A percentile compares a stretch with the other conserved stretches of the same genome.
Evolutionary conservation across 164 flowering plant species (phyloP).

Genomic region (Houttuynia cordata): DNA sequence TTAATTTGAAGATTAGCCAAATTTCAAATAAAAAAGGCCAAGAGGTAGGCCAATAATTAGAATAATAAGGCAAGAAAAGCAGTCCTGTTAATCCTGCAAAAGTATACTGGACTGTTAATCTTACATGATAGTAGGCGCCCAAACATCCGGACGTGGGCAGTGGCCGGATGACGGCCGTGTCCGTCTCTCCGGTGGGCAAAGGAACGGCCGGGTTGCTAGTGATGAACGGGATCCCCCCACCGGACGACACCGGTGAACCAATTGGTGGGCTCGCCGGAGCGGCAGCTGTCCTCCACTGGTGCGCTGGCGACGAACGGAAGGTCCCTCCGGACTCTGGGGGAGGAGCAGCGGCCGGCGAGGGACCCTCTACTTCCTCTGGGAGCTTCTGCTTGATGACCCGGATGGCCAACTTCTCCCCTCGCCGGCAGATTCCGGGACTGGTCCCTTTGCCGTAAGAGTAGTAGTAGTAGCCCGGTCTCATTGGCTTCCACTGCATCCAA

Average conservation of each 20-base stretch:
- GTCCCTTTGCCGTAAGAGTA: constrained; percentile 65
- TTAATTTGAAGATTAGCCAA: no score
- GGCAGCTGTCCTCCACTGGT: constrained; percentile 15
- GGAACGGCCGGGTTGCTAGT: constrained; percentile 92
- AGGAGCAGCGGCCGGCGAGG: constrained; percentile 32
- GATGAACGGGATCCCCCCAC: constrained; percentile 62
- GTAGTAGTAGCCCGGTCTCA: constrained; percentile 71
- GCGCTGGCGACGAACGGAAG: constrained; percentile 28
- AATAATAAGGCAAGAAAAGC: no score
- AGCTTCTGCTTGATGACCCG: constrained; percentile 23
- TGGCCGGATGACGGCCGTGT: constrained; percentile 63
- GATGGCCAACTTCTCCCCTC: constrained; percentile 51
- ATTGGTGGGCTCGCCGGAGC: constrained; percentile 20
- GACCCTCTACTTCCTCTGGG: constrained; percentile 11
- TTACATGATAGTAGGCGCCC: neutral
- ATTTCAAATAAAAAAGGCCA: no score
- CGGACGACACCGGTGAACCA: constrained; percentile 23
- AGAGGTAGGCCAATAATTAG: no score
- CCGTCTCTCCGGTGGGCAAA: constrained; percentile 82
- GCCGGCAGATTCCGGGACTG: constrained; percentile 33
- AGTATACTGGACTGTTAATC: neutral
- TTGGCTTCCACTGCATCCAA: constrained; percentile 59
- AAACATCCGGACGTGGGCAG: constrained; percentile 34
- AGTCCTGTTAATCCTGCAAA: no score
- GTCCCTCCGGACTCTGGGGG: constrained; percentile 41